Percentiles rank a stretch among this genome's conserved stretches.
Conservation (phyloP, 768 basidiomycete genomes). For the Rhodocollybia butyracea region DNA sequence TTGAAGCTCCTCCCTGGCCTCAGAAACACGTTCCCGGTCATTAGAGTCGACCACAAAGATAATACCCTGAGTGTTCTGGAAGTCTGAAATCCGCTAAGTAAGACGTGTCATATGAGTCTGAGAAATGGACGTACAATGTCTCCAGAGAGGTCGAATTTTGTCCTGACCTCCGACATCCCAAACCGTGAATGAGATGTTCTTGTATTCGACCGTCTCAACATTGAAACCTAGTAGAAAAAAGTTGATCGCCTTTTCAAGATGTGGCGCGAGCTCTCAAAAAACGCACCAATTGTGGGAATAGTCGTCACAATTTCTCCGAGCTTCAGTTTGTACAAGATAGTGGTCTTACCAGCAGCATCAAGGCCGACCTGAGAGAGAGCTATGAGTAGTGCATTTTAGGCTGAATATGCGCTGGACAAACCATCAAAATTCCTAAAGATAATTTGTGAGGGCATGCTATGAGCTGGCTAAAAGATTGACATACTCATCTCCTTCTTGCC, state of each 20-base stretch:
- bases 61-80: conserved; percentile 99
- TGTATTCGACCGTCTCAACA: conserved; percentile 99
- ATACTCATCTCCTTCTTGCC: conserved; percentile 99
- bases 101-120: conserved; percentile 14
- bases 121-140: conserved; percentile 83
- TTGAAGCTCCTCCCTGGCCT: conserved; percentile 98
- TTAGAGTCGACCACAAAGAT: conserved; percentile 99
- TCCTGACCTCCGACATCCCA: conserved; percentile 99
- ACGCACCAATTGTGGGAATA: conserved; percentile 95
- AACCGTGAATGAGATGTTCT: conserved; percentile 99
- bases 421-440: conserved; percentile 92
- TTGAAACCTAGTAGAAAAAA: conserved; percentile 80
- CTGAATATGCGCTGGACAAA: conserved; percentile 26
- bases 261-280: conserved; percentile 8
- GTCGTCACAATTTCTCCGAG: conserved; percentile 99
- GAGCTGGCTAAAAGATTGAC: conserved; percentile 36
- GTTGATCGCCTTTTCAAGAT: conserved; percentile 12
- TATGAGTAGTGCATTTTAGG: neutral
- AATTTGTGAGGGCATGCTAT: conserved; percentile 20
- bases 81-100: conserved; percentile 57
- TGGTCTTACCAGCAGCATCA: conserved; percentile 98
- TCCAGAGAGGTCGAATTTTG: conserved; percentile 99
- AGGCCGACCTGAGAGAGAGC: conserved; percentile 76
- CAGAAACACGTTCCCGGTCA: conserved; percentile 98
- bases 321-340: conserved; percentile 99